A percentile compares a stretch with the other conserved stretches of the same genome.
These are phyloP conservation scores for Erigeron philadelphicus DNA, from an alignment of 140 eudicot species.

Conservation along the genomic window DNA sequence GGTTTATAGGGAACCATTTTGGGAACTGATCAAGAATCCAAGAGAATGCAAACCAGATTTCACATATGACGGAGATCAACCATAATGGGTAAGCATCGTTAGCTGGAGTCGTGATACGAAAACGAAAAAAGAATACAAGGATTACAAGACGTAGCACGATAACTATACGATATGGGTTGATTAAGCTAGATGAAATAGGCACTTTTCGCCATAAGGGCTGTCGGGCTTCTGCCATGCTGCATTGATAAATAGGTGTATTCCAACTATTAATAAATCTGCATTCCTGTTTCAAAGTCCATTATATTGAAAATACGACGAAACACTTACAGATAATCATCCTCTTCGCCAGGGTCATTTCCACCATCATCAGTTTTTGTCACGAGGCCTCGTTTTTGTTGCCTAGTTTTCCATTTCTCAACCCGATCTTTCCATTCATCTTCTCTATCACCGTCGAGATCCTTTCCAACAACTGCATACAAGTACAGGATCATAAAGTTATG, in stretches of 20 bases:
- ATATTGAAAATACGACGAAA: neutral
- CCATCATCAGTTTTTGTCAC: slow-evolving; percentile 52
- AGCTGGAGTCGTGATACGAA: slow-evolving; percentile 85
- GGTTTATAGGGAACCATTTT: slow-evolving; percentile 89
- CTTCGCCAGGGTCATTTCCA: slow-evolving; percentile 56
- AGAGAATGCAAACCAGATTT: slow-evolving; percentile 90
- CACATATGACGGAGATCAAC: slow-evolving; percentile 89
- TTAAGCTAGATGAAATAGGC: slow-evolving; percentile 77
- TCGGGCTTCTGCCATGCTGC: slow-evolving; percentile 96
- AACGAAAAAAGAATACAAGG: slow-evolving; percentile 75
- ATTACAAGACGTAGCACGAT: slow-evolving; percentile 70
- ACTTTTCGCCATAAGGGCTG: slow-evolving; percentile 96
- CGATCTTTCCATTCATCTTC: slow-evolving; percentile 98
- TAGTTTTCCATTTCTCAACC: slow-evolving; percentile 90
- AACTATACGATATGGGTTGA: slow-evolving; percentile 85
- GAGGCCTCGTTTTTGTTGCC: slow-evolving; percentile 85
- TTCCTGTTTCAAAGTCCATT: too few relatives aligned
- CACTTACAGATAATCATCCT: slow-evolving; percentile 74
- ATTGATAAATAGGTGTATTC: slow-evolving; percentile 1
- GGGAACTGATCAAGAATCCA: slow-evolving; percentile 99
- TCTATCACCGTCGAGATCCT: slow-evolving; percentile 78
- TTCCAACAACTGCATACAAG: slow-evolving; percentile 50
- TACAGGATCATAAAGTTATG: neutral
- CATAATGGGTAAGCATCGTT: slow-evolving; percentile 82
- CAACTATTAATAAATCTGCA: neutral